Evolutionary conservation across 495 filamentous ascomycete species (phyloP).

Genomic region (Penicillium soppii): DNA sequence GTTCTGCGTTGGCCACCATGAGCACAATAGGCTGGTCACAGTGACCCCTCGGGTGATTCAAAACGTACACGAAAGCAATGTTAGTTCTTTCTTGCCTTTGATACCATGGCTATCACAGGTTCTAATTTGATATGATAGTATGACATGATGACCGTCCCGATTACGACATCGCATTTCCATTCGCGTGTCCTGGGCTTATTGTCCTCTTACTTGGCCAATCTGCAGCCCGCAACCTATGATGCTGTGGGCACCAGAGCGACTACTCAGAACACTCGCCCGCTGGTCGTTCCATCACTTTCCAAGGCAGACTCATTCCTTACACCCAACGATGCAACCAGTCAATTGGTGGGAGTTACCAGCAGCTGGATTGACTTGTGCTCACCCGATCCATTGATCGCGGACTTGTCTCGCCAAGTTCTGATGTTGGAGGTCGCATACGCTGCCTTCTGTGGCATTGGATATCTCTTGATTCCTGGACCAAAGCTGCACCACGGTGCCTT

Average conservation of each 20-base stretch:
- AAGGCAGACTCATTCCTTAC: slow-evolving; percentile 71
- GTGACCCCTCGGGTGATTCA: slow-evolving; percentile 64
- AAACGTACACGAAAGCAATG: slow-evolving; percentile 61
- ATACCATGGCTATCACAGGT: background rate
- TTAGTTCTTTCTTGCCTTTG: slow-evolving; percentile 24
- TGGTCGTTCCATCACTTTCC: slow-evolving; percentile 68
- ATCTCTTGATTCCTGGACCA: slow-evolving; percentile 78
- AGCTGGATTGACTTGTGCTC: slow-evolving; percentile 91
- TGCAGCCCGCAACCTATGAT: slow-evolving; percentile 30
- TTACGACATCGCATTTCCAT: slow-evolving; percentile 83
- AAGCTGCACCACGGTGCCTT: slow-evolving; percentile 48
- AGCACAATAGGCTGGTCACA: slow-evolving; percentile 59
- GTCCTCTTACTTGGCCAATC: slow-evolving; percentile 52
- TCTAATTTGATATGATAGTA: slow-evolving; percentile 57
- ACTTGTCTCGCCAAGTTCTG: slow-evolving; percentile 83
- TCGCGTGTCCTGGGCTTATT: slow-evolving; percentile 66
- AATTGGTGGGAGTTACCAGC: slow-evolving; percentile 70
- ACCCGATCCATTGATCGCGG: slow-evolving; percentile 73
- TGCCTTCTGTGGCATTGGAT: slow-evolving; percentile 85
- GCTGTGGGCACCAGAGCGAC: slow-evolving; percentile 35
- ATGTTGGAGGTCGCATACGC: slow-evolving; percentile 91
- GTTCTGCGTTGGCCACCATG: slow-evolving; percentile 85
- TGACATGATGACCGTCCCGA: slow-evolving; percentile 85
- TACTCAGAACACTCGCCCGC: slow-evolving; percentile 41
- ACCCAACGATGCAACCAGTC: slow-evolving; percentile 68